A percentile compares a stretch with the other conserved stretches of the same genome.
Evolutionary conservation across 2,329 filamentous ascomycete species (phyloP).

Genomic region (Alternaria sp.): DNA sequence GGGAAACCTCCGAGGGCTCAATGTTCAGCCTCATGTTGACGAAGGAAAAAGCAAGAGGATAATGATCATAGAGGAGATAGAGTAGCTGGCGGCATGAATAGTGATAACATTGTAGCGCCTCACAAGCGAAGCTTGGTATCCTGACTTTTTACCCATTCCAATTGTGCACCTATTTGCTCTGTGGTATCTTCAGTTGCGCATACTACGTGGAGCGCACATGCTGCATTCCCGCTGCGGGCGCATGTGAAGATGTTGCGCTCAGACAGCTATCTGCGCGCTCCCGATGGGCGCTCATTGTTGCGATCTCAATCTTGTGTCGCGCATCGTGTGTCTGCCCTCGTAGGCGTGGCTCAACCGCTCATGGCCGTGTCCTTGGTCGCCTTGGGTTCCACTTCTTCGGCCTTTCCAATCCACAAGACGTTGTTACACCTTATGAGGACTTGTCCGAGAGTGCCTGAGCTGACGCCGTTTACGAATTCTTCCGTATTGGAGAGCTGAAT

Average conservation of each 20-base stretch:
- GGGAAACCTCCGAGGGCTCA: conserved; percentile 57
- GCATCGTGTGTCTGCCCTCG: conserved; percentile 2
- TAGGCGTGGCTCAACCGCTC: conserved; percentile 47
- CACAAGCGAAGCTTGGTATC: conserved; percentile 15
- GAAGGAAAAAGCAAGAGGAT: conserved; percentile 42
- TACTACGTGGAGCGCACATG: conserved; percentile 14
- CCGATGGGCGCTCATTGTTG: not conserved
- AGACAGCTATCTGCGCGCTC: not conserved
- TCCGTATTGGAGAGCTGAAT: conserved; percentile 89
- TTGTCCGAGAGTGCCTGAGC: conserved; percentile 83
- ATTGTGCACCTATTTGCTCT: conserved; percentile 18
- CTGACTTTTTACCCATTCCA: conserved; percentile 16
- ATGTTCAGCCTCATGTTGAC: conserved; percentile 46
- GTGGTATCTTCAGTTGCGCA: conserved; percentile 26
- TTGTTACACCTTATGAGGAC: conserved; percentile 98
- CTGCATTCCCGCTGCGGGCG: conserved; percentile 1
- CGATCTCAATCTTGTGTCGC: conserved; percentile 5
- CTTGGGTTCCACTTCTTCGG: conserved; percentile 57
- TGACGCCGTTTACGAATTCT: conserved; percentile 90
- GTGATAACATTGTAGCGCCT: conserved; percentile 13
- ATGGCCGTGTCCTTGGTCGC: conserved; percentile 54
- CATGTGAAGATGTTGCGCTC: not conserved
- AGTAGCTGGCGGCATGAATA: conserved; percentile 51
- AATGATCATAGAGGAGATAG: conserved; percentile 65
- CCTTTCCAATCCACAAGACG: conserved; percentile 85